Evolutionary conservation across 2,329 filamentous ascomycete species (phyloP).

Genomic region (Blastomyces parvus): DNA sequence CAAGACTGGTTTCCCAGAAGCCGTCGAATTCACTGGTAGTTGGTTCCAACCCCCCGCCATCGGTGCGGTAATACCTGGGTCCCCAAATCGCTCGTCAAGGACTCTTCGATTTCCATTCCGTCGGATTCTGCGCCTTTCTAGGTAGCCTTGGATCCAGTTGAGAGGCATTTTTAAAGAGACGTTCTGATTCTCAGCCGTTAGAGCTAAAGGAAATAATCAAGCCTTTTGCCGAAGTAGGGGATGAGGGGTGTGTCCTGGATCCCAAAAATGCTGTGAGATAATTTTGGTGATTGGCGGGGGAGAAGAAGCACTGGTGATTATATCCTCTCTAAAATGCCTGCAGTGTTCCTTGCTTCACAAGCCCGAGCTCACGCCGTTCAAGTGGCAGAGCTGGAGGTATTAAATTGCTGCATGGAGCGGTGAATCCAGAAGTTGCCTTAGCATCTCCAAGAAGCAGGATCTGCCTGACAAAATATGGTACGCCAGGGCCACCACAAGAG

Average conservation of each 20-base stretch:
- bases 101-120: constrained; percentile 12
- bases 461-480: neutral
- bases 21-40: constrained; percentile 6
- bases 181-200: neutral
- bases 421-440: neutral
- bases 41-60: constrained; percentile 18
- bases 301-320: neutral
- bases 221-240: neutral
- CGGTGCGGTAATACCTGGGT: constrained; percentile 15
- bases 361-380: constrained; percentile 1
- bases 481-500: neutral
- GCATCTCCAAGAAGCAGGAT: constrained; percentile 2
- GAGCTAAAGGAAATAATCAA: neutral
- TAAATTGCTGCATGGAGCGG: constrained; percentile 5
- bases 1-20: neutral
- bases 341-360: neutral
- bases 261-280: neutral
- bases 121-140: constrained; percentile 14
- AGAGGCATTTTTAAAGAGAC: neutral
- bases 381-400: constrained; percentile 2
- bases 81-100: constrained; percentile 16
- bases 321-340: neutral
- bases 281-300: neutral
- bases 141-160: constrained; percentile 12
- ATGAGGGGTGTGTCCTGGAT: neutral